Evolutionary conservation across 805 yeast species (phyloP), one percentile per base, ranked within the genome.

Genomic region (Spathaspora girioi): DNA sequence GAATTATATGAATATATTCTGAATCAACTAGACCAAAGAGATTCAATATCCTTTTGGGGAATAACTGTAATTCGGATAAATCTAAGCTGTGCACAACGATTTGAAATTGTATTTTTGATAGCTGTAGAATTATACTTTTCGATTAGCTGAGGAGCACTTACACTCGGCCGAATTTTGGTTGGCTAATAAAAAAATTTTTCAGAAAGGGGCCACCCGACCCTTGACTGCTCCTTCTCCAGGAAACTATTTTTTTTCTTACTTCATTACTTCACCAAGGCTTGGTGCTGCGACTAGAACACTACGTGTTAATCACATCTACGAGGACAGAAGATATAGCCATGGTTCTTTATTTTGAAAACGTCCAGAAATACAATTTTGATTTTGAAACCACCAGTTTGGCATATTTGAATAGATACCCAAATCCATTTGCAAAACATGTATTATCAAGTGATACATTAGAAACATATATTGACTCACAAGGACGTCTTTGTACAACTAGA

Each of bases 401-500:
- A 0, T 85, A 86, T 64, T 84, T 89, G 69, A 73, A 73, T 57
- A 54, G 76, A 52, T 73, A 72, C 55, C 86, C 86, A 12, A 84
- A 85, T 65, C 98, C 98, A 2, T 91, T 78, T 64, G 85, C 97
- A 15, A 73, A 81, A 9, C 97, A 93, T 70, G 97, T 93, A 11
- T 72, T 85, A 35, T 86, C 96, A 7, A 83, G 83, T 26, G 98
- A 92, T 65, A 87, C 96, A 1, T 63, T 92, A 14, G 82, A 82
- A 32, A 71, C 80, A 48, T 65, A 71, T 53, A 73, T 89, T 17
- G 89, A 86, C 55, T 56, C 62, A 1, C 71, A 81, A 10, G 96
- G 96, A 20, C 75, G 82, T 47, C 76, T 92, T 45, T 79, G 81
- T 57, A 83, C 88, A 38, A 87, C 93, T 4, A 78, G 93, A 57